Evolutionary conservation across 148 eudicot genomes (phyloP).

Genomic region (Fagopyrum tataricum): DNA sequence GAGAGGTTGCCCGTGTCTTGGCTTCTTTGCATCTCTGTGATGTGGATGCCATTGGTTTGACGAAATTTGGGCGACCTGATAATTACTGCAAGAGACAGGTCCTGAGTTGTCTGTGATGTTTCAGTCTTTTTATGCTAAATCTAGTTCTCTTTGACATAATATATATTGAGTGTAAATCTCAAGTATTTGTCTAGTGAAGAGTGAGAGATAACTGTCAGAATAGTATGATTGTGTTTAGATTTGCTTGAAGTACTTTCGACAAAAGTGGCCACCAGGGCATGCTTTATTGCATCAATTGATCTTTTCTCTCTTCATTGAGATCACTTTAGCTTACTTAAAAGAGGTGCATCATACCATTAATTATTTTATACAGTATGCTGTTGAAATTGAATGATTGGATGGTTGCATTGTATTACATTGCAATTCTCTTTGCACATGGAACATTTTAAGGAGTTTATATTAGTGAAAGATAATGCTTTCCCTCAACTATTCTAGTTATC

Average conservation of each 20-base stretch:
- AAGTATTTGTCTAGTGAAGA: neutral
- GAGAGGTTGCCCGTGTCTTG: constrained; percentile 64
- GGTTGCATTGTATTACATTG: neutral
- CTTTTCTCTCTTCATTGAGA: neutral
- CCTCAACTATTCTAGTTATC: neutral
- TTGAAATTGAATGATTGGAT: neutral
- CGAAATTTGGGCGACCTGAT: constrained; percentile 63
- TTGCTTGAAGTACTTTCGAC: neutral
- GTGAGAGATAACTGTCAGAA: neutral
- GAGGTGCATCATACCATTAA: neutral
- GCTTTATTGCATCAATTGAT: neutral
- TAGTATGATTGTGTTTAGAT: neutral
- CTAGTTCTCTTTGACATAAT: neutral
- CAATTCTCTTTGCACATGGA: neutral
- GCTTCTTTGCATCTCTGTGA: constrained; percentile 78
- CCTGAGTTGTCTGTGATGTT: constrained; percentile 2
- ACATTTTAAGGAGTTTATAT: neutral
- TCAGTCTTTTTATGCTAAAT: neutral
- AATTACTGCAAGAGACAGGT: constrained; percentile 94
- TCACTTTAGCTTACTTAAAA: neutral
- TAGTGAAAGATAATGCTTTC: neutral
- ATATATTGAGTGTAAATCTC: neutral
- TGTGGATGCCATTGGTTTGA: constrained; percentile 75
- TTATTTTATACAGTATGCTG: neutral
- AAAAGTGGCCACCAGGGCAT: neutral